phyloP scores from a whole-genome alignment of 805 yeast species.

The Blastobotrys parvus region DNA sequence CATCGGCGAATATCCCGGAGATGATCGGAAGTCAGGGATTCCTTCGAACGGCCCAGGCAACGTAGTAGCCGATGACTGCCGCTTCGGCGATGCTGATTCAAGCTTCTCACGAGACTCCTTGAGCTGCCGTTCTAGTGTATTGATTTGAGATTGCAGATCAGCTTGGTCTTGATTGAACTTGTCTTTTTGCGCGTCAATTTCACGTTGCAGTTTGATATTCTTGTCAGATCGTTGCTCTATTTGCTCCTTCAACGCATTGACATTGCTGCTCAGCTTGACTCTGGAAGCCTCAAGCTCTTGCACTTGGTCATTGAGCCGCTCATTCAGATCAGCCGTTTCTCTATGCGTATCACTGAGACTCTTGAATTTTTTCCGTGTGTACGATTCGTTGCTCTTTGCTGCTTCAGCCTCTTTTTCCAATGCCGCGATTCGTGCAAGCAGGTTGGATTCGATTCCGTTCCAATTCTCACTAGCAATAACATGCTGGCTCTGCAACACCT shows the following conservation, averaged over 20 bases:
- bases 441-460: conserved; percentile 67
- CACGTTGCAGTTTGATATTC: neutral
- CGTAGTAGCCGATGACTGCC: neutral
- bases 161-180: neutral
- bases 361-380: conserved; percentile 14
- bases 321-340: conserved; percentile 7
- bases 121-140: neutral
- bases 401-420: conserved; percentile 19
- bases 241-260: neutral
- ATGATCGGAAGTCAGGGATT: neutral
- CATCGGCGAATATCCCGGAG: neutral
- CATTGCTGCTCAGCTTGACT: neutral
- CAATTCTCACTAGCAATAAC: conserved; percentile 72
- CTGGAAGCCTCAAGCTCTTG: conserved; percentile 2
- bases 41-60: neutral
- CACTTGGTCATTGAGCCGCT: conserved; percentile 2
- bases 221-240: neutral
- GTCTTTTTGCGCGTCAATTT: neutral
- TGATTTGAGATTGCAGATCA: neutral
- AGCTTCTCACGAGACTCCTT: neutral
- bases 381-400: conserved; percentile 13
- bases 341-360: conserved; percentile 2
- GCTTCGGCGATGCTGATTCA: neutral
- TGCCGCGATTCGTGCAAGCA: conserved; percentile 39
- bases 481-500: conserved; percentile 58